Evolutionary conservation across 345 rosid species (phyloP), one percentile per base, ranked within the genome.

Genomic region (Pistacia vera): DNA sequence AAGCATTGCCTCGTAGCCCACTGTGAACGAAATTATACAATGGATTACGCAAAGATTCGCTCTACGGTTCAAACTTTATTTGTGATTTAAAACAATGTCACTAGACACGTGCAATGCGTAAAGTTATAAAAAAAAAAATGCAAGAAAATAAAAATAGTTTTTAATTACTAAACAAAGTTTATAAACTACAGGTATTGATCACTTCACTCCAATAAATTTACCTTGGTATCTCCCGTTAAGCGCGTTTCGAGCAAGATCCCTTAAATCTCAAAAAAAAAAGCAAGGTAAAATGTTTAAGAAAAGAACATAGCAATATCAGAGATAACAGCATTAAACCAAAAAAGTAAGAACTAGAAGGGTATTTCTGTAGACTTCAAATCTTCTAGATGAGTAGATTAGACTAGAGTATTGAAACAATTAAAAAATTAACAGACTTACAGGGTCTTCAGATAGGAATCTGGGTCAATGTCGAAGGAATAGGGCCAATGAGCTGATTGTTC

Each of bases 131-230:
- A 0, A 41, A 41, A 41, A 41, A 38, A 6, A 38, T 38, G 8
- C 9, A 7, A 8, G 8, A 41, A 5, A 41, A 41, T 41, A 41
- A 41, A 5, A 41, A 41, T 41, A 7, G 2, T 41, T 41, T 7
- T 1, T 41, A 16, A 54, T 54, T 18, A 49, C 20, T 25, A 48
- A 14, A 48, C 7, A 0, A 6, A 8, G 17, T 16, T 11, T 36
- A 0, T 1, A 0, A 18, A 72, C 97, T 75, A 96, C 99, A 96
- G 94, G 74, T 90, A 96, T 79, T 96, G 99, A 96, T 72, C 6
- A 96, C 98, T 84, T 96, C 99, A 79, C 92, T 96, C 99, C 99
- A 96, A 35, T 94, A 96, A 60, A 96, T 87, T 55, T 92, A 62
- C 73, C 99, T 87, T 0, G 99, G 95, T 44, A 96, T 96, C 80